Conservation (phyloP, 169 alveolate genomes). For the Cryptosporidium bovis region DNA sequence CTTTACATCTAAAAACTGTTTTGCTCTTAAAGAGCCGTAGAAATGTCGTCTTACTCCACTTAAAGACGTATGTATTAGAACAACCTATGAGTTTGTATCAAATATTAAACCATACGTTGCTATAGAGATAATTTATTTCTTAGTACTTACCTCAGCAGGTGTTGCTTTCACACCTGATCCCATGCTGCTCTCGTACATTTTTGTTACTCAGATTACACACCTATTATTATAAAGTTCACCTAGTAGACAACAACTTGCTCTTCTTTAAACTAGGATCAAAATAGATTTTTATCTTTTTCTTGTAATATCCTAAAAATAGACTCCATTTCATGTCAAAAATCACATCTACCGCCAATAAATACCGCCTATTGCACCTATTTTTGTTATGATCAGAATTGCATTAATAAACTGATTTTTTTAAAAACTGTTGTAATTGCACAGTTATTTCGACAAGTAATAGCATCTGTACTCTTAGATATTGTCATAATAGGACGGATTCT, state of each 20-base stretch:
- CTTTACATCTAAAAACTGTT: slow-evolving; percentile 86
- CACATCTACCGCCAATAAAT: slow-evolving; percentile 15
- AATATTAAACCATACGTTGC: not conserved
- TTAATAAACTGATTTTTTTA: no score
- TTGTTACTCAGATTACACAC: not conserved
- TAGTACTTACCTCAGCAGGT: slow-evolving; percentile 69
- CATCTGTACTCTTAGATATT: no score
- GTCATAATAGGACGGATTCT: no score
- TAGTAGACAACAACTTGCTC: no score
- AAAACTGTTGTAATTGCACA: no score
- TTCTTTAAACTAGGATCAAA: not conserved
- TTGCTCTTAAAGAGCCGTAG: slow-evolving; percentile 85
- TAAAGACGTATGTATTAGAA: slow-evolving; percentile 85
- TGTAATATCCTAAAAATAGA: slow-evolving; percentile 29
- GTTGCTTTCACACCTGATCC: slow-evolving; percentile 65
- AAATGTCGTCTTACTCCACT: slow-evolving; percentile 85
- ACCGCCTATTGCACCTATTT: slow-evolving; percentile 14
- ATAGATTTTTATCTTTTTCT: not conserved
- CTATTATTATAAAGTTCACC: no score
- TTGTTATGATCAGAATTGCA: not conserved
- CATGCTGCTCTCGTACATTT: slow-evolving; percentile 41
- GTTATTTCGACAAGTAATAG: no score
- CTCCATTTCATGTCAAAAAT: slow-evolving; percentile 28
- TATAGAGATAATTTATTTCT: not conserved
- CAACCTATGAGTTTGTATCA: slow-evolving; percentile 73